Base-by-base conservation (phyloP, 164 flowering plant genomes). In the Kalanchoe fedtschenkoi region DNA sequence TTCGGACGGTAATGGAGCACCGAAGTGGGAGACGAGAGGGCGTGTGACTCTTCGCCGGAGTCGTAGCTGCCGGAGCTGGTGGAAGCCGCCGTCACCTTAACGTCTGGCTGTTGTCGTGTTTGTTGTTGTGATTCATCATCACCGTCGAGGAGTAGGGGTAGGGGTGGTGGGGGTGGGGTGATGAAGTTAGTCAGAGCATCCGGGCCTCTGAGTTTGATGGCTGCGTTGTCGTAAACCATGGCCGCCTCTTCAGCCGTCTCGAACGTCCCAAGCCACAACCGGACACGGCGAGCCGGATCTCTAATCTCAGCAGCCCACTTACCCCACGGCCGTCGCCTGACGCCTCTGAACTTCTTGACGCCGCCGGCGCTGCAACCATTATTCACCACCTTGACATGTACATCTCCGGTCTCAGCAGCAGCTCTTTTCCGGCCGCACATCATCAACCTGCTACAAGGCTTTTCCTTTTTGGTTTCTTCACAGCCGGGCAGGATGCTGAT, bases 301-400 rank as follows among this genome's bases (percentile, higher is more conserved):
- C 97, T 72, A 57, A 91, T 91, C 80, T 91, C 97, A 0, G 97
- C 96, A 8, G 97, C 97, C 95, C 95, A 91, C 65, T 91, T 91
- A 0, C 96, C 97, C 96, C 98, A 91, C 1, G 91, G 89, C 63
- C 98, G 74, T 34, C 78, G 92, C 46, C 98, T 66, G 0, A 91
- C 98, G 0, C 98, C 98, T 0, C 95, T 76, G 62, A 75, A 89
- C 81, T 91, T 91, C 75, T 62, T 76, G 3, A 69, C 78, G 7
- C 29, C n/a, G 57, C 11, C 35, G 38, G 19, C 11, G 16, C 29
- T n/a, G 8, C 29, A 39, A 39, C 67, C 66, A 14, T 9, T 13
- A 68, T 54, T 57, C 62, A 34, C 57, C 42, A 62, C 32, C 5
- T 2, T 5, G 17, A n/a, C 0, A 19, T 46, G 29, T 2, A 4